Evolutionary conservation across 2,329 filamentous ascomycete genomes (phyloP).

Genomic region (Byssochlamys sp.): DNA sequence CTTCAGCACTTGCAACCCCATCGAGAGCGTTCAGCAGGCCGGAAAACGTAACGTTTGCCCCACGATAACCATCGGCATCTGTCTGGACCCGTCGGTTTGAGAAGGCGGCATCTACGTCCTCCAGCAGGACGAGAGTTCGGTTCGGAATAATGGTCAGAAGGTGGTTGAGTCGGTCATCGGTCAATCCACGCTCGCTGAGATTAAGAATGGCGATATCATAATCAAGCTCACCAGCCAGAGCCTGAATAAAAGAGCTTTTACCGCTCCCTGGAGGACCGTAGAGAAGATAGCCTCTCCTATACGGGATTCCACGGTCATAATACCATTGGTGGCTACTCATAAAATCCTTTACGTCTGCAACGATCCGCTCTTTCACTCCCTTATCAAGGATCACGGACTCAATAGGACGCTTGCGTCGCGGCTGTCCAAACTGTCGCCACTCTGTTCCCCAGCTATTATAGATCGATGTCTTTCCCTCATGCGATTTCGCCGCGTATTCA

Average conservation of each 20-base stretch:
- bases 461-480: constrained; percentile 86
- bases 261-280: constrained; percentile 84
- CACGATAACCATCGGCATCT: constrained; percentile 73
- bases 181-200: constrained; percentile 77
- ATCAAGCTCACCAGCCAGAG: constrained; percentile 81
- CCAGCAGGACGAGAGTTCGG: constrained; percentile 70
- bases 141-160: constrained; percentile 76
- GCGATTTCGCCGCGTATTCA: constrained; percentile 63
- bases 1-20: constrained; percentile 87
- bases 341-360: constrained; percentile 75
- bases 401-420: constrained; percentile 75
- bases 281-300: constrained; percentile 77
- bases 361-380: constrained; percentile 71
- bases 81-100: constrained; percentile 62
- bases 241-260: constrained; percentile 93
- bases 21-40: constrained; percentile 78
- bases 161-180: constrained; percentile 78
- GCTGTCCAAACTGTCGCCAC: constrained; percentile 75
- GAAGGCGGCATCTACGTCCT: constrained; percentile 88
- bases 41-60: constrained; percentile 86
- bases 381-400: constrained; percentile 77
- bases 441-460: constrained; percentile 76
- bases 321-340: constrained; percentile 75
- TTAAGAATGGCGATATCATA: constrained; percentile 90
- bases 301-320: constrained; percentile 85